Conservation (phyloP, 495 filamentous ascomycete species). For the Immersiella caudata region DNA sequence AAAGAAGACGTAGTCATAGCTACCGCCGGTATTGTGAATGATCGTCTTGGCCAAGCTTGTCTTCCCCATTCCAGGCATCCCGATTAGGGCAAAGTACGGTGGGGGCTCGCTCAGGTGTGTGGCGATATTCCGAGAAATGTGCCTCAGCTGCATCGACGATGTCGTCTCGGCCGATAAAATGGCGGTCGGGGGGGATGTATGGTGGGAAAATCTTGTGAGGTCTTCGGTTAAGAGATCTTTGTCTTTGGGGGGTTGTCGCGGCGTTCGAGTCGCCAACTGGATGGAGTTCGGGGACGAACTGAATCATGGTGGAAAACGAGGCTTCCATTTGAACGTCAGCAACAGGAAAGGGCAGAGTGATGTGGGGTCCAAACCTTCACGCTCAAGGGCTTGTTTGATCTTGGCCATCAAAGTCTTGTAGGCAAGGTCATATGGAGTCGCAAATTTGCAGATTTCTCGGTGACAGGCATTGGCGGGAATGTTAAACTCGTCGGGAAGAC, state of each 20-base stretch:
- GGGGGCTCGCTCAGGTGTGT: neutral
- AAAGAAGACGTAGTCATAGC: neutral
- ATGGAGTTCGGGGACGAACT: too few species aligned
- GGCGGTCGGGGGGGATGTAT: neutral
- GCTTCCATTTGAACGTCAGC: too few species aligned
- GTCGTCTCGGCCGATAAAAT: conserved; percentile 1
- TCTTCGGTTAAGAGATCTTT: too few species aligned
- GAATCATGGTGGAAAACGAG: too few species aligned
- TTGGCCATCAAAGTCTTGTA: neutral
- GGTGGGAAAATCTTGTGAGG: too few species aligned
- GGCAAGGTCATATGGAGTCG: neutral
- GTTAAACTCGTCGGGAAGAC: neutral
- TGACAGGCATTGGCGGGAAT: conserved; percentile 3
- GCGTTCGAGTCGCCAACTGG: too few species aligned
- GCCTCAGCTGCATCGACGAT: neutral
- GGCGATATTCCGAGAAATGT: neutral
- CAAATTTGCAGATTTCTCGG: conserved; percentile 2
- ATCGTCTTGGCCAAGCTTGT: conserved; percentile 6
- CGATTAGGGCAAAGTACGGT: conserved; percentile 3
- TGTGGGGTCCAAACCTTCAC: neutral
- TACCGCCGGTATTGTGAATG: neutral
- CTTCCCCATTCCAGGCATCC: conserved; percentile 7
- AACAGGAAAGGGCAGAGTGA: too few species aligned
- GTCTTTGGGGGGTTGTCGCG: too few species aligned
- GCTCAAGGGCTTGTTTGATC: neutral